Conservation (phyloP, 805 yeast genomes). For the Teunomyces panamensis region DNA sequence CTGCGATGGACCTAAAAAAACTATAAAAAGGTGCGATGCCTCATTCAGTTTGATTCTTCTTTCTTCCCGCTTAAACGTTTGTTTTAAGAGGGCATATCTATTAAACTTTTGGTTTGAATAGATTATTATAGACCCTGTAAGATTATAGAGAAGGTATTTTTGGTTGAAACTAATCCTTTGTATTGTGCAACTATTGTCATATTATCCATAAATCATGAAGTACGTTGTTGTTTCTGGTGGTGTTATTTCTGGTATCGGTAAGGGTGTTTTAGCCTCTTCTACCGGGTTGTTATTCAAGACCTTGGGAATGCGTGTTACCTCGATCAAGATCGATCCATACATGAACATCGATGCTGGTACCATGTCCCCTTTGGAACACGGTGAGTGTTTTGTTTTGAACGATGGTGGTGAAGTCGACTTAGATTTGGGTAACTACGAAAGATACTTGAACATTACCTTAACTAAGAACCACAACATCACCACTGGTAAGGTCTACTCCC, state of each 20-base stretch:
- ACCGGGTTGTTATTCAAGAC: slow-evolving; percentile 95
- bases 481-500: slow-evolving; percentile 94
- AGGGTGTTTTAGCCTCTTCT: slow-evolving; percentile 96
- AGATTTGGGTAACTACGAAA: slow-evolving; percentile 96
- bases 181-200: slow-evolving; percentile 3
- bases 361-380: slow-evolving; percentile 98
- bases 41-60: slow-evolving; percentile 12
- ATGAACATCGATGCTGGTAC: slow-evolving; percentile 99
- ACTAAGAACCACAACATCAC: slow-evolving; percentile 96
- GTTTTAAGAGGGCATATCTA: slow-evolving; percentile 42
- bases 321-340: slow-evolving; percentile 97
- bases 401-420: slow-evolving; percentile 99
- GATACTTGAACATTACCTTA: slow-evolving; percentile 90
- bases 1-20: slow-evolving; percentile 5
- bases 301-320: slow-evolving; percentile 89
- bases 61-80: slow-evolving; percentile 46
- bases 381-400: slow-evolving; percentile 95
- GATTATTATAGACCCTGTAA: slow-evolving; percentile 2
- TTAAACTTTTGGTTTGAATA: slow-evolving; percentile 1
- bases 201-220: slow-evolving; percentile 57
- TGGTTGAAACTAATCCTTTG: neutral
- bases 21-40: slow-evolving; percentile 10
- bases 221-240: slow-evolving; percentile 99
- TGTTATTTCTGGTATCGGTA: slow-evolving; percentile 98
- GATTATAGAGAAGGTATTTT: neutral